These are phyloP conservation scores for Polytrichum commune DNA, from an alignment of 225 moss, liverwort and hornwort species.

Conservation along the genomic window DNA sequence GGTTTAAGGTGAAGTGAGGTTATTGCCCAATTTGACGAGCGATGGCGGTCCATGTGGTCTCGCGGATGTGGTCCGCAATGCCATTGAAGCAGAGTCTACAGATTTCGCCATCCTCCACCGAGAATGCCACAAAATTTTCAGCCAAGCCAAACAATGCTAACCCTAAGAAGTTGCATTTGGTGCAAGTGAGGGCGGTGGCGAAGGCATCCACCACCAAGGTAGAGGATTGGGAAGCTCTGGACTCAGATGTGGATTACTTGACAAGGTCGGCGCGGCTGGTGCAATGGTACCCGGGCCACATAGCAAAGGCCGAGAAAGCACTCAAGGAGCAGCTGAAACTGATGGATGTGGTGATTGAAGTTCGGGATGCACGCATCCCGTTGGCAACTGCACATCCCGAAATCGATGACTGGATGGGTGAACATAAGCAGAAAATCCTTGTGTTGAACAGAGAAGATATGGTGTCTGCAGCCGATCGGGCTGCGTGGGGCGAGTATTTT, in stretches of 20 bases:
- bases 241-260: conserved; percentile 76
- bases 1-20: too few relatives aligned
- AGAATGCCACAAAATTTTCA: conserved; percentile 10
- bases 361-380: conserved; percentile 90
- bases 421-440: conserved; percentile 69
- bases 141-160: background rate
- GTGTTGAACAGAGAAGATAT: conserved; percentile 95
- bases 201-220: conserved; percentile 6
- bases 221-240: conserved; percentile 47
- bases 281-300: conserved; percentile 99
- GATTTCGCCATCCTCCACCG: conserved; percentile 8
- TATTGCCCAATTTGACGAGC: too few relatives aligned
- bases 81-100: conserved; percentile 9
- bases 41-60: conserved; percentile 25
- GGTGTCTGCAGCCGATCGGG: conserved; percentile 80
- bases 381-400: conserved; percentile 88
- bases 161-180: conserved; percentile 3
- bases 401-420: conserved; percentile 88
- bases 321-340: conserved; percentile 88
- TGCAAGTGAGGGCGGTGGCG: conserved; percentile 11
- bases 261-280: conserved; percentile 87
- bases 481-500: conserved; percentile 85
- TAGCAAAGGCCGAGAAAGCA: conserved; percentile 85
- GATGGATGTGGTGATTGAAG: conserved; percentile 97
- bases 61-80: conserved; percentile 24